Evolutionary conservation across 805 yeast species (phyloP).

Genomic region (Candida loeiensis): DNA sequence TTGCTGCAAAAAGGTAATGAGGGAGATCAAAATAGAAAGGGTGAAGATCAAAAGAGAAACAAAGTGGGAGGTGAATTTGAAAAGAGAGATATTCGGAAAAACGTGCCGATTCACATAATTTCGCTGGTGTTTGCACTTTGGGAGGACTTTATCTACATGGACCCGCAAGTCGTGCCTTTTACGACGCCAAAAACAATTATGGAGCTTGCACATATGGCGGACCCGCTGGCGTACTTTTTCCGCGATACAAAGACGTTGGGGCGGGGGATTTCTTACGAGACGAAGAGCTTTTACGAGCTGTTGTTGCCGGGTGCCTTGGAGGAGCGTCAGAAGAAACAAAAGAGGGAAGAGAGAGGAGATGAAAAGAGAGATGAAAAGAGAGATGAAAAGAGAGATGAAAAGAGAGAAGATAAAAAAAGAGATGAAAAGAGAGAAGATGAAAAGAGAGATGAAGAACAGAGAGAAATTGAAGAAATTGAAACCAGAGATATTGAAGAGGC

Average conservation of each 20-base stretch:
- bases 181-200: conserved; percentile 10
- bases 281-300: conserved; percentile 7
- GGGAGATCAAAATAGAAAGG: too few relatives aligned
- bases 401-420: too few relatives aligned
- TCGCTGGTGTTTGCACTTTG: conserved; percentile 9
- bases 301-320: conserved; percentile 5
- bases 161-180: conserved; percentile 10
- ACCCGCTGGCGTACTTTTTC: conserved; percentile 21
- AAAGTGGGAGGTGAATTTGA: too few relatives aligned
- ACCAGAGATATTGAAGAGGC: too few relatives aligned
- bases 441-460: too few relatives aligned
- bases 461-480: too few relatives aligned
- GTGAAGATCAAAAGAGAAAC: too few relatives aligned
- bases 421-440: too few relatives aligned
- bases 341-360: background rate
- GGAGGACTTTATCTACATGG: conserved; percentile 11
- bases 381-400: too few relatives aligned
- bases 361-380: too few relatives aligned
- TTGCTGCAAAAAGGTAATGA: too few relatives aligned
- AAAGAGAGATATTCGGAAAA: background rate
- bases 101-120: background rate
- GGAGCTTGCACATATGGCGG: conserved; percentile 13
- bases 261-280: conserved; percentile 5
- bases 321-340: background rate
- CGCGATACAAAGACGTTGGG: conserved; percentile 13